Percentiles rank a stretch among this genome's conserved stretches.
phyloP scores from a whole-genome alignment of 257 asterid species.

The Solanum infundibuliforme region DNA sequence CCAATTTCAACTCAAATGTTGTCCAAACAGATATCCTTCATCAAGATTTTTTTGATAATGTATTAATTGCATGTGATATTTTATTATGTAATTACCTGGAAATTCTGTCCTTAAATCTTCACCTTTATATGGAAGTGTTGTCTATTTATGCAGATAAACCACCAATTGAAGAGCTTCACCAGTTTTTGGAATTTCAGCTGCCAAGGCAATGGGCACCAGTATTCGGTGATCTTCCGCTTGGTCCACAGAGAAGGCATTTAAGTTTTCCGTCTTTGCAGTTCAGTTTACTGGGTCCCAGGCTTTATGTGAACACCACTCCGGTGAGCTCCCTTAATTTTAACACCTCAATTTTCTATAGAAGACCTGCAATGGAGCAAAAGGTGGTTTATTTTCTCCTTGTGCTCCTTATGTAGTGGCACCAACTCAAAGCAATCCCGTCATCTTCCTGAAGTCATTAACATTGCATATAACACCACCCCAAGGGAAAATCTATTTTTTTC shows the following conservation, averaged over 20 bases:
- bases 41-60: background rate
- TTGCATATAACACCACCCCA: background rate
- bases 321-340: conserved; percentile 23
- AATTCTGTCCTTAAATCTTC: background rate
- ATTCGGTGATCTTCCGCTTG: conserved; percentile 90
- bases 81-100: background rate
- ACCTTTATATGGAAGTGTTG: background rate
- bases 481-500: background rate
- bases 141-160: conserved; percentile 71
- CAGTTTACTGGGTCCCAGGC: conserved; percentile 93
- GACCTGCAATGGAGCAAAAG: background rate
- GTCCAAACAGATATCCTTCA: background rate
- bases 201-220: conserved; percentile 99
- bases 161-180: conserved; percentile 97
- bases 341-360: background rate
- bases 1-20: background rate
- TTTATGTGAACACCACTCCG: conserved; percentile 57
- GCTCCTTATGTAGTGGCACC: background rate
- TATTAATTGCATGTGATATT: background rate
- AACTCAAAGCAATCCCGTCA: background rate
- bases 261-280: conserved; percentile 73
- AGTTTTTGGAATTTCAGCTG: conserved; percentile 94
- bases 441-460: background rate
- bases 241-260: conserved; percentile 83
- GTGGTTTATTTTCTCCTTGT: background rate